Evolutionary conservation across 345 rosid species (phyloP), one percentile per base, ranked within the genome.

Genomic region (Gossypium mustelinum): DNA sequence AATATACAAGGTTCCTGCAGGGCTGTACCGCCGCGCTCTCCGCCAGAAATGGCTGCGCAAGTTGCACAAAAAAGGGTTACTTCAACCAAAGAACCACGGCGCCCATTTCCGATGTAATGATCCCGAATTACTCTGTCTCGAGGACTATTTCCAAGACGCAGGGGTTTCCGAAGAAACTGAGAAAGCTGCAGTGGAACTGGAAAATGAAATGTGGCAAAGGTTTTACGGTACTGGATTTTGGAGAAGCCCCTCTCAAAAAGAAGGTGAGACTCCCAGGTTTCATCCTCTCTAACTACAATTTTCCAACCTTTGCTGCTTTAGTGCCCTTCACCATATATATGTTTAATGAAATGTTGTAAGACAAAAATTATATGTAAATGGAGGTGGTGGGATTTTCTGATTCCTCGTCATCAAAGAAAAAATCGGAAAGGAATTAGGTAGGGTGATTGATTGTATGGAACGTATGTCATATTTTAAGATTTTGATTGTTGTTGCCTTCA

Each of bases 211-310:
- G 92, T 88, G 91, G 92, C 82, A 82, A 27, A 86, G 76, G 16
- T 89, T 91, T 74, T 85, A 84, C 34, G 82, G 77, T 1, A 81
- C 90, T 3, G 97, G 97, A 2, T 91, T 91, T 47, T 89, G 92
- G 92, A 79, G 97, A 74, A 89, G 94, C 74, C 78, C 91, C 6
- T 89, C 97, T 2, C 87, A 83, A 72, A 78, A 85, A 54, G 86
- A 84, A 51, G 77, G 86, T 59, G 85, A 83, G 22, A 22, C 84
- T 0, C 73, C 56, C 14, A 44, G 56, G 4, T 11, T 41, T 4
- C 58, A 6, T 12, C 24, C 57, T 1, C 13, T 24, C 17, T 48
- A 12, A 3, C 5, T 20, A 34, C 1, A 34, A 34, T 34, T 34
- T 34, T 34, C 41, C 41, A 34, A 34, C 41, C 41, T 4, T 34